Evolutionary conservation across 2,329 filamentous ascomycete genomes (phyloP).

Genomic region (Pyricularia pennisetigena): DNA sequence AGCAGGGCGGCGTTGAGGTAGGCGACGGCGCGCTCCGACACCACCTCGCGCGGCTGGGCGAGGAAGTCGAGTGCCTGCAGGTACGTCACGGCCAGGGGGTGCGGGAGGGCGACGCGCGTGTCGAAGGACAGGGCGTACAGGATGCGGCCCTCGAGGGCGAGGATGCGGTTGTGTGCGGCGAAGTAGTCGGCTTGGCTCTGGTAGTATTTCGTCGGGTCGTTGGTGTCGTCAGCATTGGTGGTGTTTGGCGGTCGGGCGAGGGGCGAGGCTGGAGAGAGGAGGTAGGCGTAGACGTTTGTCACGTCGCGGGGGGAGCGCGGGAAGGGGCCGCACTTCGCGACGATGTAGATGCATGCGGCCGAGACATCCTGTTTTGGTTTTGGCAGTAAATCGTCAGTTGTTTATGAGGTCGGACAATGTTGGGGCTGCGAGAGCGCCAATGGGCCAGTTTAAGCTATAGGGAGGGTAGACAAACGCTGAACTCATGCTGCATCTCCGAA

Average conservation of each 20-base stretch:
- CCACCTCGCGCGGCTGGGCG: constrained; percentile 27
- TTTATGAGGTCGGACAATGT: not conserved
- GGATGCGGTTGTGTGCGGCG: constrained; percentile 50
- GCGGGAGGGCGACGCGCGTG: constrained; percentile 75
- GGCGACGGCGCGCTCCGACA: constrained; percentile 58
- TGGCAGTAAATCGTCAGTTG: constrained; percentile 6
- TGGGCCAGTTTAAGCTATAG: not conserved
- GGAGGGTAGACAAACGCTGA: constrained; percentile 34
- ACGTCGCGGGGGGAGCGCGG: constrained; percentile 72
- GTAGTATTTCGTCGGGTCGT: constrained; percentile 49
- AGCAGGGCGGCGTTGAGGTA: constrained; percentile 82
- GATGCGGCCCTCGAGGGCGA: constrained; percentile 68
- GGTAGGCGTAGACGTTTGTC: constrained; percentile 76
- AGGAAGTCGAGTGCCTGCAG: constrained; percentile 75
- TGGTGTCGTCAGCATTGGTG: constrained; percentile 11
- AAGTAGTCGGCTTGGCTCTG: constrained; percentile 67
- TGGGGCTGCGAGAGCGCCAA: not conserved
- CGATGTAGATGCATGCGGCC: constrained; percentile 70
- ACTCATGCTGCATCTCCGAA: constrained; percentile 47
- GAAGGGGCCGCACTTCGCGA: constrained; percentile 70
- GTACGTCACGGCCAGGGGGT: constrained; percentile 82
- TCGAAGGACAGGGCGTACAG: constrained; percentile 71
- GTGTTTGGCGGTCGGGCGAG: constrained; percentile 30
- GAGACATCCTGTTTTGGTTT: constrained; percentile 56
- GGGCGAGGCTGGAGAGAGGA: constrained; percentile 53